These are phyloP conservation scores for Triangularia verruculosa DNA, from an alignment of 2,329 filamentous ascomycete genomes.

Conservation along the genomic window DNA sequence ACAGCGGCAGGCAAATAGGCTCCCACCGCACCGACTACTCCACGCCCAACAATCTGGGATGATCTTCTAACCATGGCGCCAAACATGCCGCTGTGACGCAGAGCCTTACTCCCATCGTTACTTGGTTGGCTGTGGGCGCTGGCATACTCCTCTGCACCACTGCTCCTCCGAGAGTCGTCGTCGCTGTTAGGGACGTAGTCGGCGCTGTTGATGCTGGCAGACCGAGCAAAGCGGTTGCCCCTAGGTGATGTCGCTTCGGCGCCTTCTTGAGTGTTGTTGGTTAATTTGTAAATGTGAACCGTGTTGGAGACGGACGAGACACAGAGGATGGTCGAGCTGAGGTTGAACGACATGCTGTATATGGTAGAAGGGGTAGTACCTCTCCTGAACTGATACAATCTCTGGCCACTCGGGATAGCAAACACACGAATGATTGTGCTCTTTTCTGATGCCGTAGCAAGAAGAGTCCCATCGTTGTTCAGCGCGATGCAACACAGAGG, in stretches of 20 bases:
- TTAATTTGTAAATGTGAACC: conserved; percentile 88
- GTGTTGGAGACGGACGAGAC: conserved; percentile 96
- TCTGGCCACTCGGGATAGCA: conserved; percentile 83
- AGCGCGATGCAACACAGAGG: conserved; percentile 86
- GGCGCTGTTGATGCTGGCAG: conserved; percentile 48
- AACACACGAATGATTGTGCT: conserved; percentile 97
- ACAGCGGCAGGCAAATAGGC: conserved; percentile 91
- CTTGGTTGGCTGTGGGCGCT: not conserved
- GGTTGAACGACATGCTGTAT: conserved; percentile 98
- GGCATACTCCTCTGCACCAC: conserved; percentile 41
- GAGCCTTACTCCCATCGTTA: conserved; percentile 28
- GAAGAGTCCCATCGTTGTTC: conserved; percentile 85
- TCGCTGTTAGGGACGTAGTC: conserved; percentile 48
- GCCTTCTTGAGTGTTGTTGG: not conserved
- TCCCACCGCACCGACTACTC: conserved; percentile 82
- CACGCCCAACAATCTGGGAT: conserved; percentile 87
- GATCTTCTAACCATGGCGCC: conserved; percentile 90
- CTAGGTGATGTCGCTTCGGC: conserved; percentile 35
- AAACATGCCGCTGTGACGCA: conserved; percentile 69
- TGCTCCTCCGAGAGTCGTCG: conserved; percentile 49
- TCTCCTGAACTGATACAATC: conserved; percentile 92
- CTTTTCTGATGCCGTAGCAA: conserved; percentile 95
- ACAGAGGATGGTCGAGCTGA: conserved; percentile 86
- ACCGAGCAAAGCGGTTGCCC: conserved; percentile 52
- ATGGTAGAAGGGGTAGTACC: conserved; percentile 95